These are phyloP conservation scores for Tricholoma terreum DNA, from an alignment of 768 basidiomycete genomes.

Conservation along the genomic window DNA sequence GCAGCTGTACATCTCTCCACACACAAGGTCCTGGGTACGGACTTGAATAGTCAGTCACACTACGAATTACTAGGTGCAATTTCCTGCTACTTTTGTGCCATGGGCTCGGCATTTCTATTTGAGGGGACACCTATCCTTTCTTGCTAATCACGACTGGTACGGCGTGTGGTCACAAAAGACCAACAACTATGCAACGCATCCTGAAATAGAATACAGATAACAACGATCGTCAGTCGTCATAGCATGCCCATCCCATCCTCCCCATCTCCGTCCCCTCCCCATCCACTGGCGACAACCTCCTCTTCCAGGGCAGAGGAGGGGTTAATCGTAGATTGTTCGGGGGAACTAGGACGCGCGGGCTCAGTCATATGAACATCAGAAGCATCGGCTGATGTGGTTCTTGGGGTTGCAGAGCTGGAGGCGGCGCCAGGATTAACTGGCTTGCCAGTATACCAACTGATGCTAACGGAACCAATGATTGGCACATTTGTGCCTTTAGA, in stretches of 20 bases:
- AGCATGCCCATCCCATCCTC: conserved; percentile 78
- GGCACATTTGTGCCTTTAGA: conserved; percentile 71
- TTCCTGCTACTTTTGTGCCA: too few species aligned
- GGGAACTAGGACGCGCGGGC: conserved; percentile 13
- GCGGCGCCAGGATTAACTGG: conserved; percentile 16
- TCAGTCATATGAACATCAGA: conserved; percentile 13
- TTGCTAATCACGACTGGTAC: too few species aligned
- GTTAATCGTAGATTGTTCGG: conserved; percentile 25
- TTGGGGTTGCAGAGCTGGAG: conserved; percentile 18
- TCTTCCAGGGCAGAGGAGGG: conserved; percentile 49
- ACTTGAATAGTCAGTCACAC: too few species aligned
- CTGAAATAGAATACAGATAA: neutral
- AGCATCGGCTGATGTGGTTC: conserved; percentile 13
- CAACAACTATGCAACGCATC: neutral
- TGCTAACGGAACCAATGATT: conserved; percentile 58
- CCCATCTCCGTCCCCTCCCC: conserved; percentile 68
- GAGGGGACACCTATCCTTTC: too few species aligned
- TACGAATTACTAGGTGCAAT: too few species aligned
- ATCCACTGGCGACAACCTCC: conserved; percentile 62
- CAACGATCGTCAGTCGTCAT: conserved; percentile 16
- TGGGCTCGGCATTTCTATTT: too few species aligned
- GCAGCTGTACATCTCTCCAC: too few species aligned
- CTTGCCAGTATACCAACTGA: conserved; percentile 60
- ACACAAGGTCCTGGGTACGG: too few species aligned
- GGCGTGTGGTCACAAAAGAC: neutral